These are phyloP conservation scores for Lantana camara DNA, from an alignment of 257 asterid genomes.

Conservation along the genomic window DNA sequence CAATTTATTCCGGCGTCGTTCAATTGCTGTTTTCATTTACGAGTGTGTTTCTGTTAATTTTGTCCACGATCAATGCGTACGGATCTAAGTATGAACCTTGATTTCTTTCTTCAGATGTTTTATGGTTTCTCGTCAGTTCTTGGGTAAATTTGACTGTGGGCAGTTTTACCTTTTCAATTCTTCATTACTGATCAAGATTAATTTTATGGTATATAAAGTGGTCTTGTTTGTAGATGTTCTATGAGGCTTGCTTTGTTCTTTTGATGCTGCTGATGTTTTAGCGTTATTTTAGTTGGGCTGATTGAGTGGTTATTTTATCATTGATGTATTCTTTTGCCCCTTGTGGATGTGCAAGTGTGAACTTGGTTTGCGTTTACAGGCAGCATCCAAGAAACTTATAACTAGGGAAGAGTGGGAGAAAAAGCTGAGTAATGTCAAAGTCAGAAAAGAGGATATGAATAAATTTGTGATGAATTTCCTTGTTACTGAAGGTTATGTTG, in stretches of 20 bases:
- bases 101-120: background rate
- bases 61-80: constrained; percentile 12
- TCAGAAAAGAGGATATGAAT: constrained; percentile 78
- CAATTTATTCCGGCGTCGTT: background rate
- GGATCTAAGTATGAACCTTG: background rate
- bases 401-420: constrained; percentile 86
- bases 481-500: constrained; percentile 83
- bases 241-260: background rate
- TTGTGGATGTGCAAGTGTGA: background rate
- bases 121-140: too few species aligned
- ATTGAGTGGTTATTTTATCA: constrained; percentile 4
- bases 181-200: background rate
- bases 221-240: background rate
- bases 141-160: background rate
- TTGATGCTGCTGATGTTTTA: background rate
- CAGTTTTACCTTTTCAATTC: background rate
- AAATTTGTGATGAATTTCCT: constrained; percentile 83
- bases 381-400: constrained; percentile 62
- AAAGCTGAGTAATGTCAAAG: constrained; percentile 54
- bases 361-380: constrained; percentile 43
- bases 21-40: background rate
- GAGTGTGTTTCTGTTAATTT: constrained; percentile 1
- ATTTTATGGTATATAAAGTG: background rate
- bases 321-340: background rate
- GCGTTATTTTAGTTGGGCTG: background rate